A percentile compares a stretch with the other conserved stretches of the same genome.
phyloP scores from a whole-genome alignment of 2,329 filamentous ascomycete genomes.

The Talaromyces sp. region DNA sequence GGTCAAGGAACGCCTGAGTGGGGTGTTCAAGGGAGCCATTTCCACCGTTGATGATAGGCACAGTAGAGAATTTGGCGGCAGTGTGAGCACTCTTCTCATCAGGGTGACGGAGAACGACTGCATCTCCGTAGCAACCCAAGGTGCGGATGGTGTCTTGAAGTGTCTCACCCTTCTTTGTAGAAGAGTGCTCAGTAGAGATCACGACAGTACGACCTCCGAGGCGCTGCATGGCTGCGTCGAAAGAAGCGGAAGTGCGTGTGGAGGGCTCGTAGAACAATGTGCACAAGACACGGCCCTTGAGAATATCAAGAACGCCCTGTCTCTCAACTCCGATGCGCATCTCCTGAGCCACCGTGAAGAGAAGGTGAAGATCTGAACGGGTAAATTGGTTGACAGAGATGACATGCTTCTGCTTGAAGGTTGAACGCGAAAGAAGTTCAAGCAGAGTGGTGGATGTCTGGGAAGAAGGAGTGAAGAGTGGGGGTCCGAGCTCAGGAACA shows the following conservation, averaged over 20 bases:
- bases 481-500: slow-evolving; percentile 37
- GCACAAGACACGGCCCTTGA: slow-evolving; percentile 81
- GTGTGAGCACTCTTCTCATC: slow-evolving; percentile 74
- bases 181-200: slow-evolving; percentile 79
- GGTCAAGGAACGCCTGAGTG: slow-evolving; percentile 93
- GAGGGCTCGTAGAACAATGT: slow-evolving; percentile 98
- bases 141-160: slow-evolving; percentile 93
- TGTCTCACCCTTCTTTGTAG: slow-evolving; percentile 89
- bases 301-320: slow-evolving; percentile 80
- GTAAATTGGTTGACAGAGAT: slow-evolving; percentile 89
- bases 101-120: slow-evolving; percentile 92
- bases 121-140: slow-evolving; percentile 89
- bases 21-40: slow-evolving; percentile 96
- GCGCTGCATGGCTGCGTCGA: slow-evolving; percentile 97
- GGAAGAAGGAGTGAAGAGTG: slow-evolving; percentile 47
- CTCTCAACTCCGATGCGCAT: slow-evolving; percentile 95
- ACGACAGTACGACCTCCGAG: slow-evolving; percentile 83
- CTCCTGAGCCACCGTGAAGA: slow-evolving; percentile 96
- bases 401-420: slow-evolving; percentile 86
- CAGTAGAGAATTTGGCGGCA: slow-evolving; percentile 80
- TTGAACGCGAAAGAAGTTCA: slow-evolving; percentile 71
- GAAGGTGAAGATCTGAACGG: slow-evolving; percentile 79
- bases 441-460: slow-evolving; percentile 58
- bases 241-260: slow-evolving; percentile 90
- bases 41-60: slow-evolving; percentile 94